These are phyloP conservation scores for Fusarium domesticum DNA, from an alignment of 2,329 filamentous ascomycete genomes.

Conservation along the genomic window DNA sequence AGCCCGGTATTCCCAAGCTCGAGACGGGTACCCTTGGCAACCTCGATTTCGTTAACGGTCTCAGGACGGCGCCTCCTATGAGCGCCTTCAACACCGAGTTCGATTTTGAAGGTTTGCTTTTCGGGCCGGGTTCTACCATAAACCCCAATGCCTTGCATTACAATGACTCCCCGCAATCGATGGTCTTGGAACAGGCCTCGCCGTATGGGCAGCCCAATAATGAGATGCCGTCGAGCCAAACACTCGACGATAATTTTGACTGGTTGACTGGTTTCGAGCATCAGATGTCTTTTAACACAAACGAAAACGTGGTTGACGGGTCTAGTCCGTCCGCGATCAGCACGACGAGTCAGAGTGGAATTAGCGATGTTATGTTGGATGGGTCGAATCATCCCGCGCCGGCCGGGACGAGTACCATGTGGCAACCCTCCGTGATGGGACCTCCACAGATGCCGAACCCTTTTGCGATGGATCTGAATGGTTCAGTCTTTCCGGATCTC, in stretches of 20 bases:
- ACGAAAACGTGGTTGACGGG: conserved; percentile 81
- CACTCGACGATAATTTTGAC: conserved; percentile 75
- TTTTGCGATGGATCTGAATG: conserved; percentile 72
- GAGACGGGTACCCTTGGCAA: conserved; percentile 70
- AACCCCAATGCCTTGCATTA: conserved; percentile 79
- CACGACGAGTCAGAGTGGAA: conserved; percentile 85
- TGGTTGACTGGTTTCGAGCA: conserved; percentile 81
- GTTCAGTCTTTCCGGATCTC: conserved; percentile 74
- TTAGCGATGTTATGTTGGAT: conserved; percentile 89
- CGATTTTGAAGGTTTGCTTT: conserved; percentile 54
- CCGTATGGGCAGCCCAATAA: conserved; percentile 56
- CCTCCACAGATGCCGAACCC: conserved; percentile 66
- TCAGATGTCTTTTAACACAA: conserved; percentile 66
- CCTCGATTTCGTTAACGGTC: conserved; percentile 62
- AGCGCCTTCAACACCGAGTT: conserved; percentile 58
- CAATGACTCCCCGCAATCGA: conserved; percentile 69
- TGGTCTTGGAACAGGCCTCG: conserved; percentile 60
- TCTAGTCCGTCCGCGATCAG: conserved; percentile 96
- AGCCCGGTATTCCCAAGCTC: conserved; percentile 73
- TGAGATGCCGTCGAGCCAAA: conserved; percentile 56
- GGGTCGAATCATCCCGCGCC: conserved; percentile 64
- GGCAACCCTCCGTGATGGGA: conserved; percentile 66
- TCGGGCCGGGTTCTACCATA: conserved; percentile 64
- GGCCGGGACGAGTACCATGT: conserved; percentile 57
- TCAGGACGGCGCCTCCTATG: conserved; percentile 74